phyloP scores from a whole-genome alignment of 2,329 filamentous ascomycete genomes.

The Aphanocladium album region DNA sequence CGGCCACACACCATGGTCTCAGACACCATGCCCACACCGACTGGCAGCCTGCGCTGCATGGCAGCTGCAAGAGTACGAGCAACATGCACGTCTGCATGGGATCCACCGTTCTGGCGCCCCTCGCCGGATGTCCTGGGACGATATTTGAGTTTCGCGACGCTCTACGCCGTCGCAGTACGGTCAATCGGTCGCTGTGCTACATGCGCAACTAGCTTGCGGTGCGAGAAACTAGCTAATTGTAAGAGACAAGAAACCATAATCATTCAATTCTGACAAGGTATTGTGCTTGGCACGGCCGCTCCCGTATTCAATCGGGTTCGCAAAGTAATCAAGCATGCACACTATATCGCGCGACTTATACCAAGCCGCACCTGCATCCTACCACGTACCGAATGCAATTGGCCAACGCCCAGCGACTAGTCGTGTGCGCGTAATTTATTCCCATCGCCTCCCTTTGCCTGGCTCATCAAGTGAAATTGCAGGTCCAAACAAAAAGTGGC shows the following conservation, averaged over 20 bases:
- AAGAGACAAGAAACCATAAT: too few relatives aligned
- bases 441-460: neutral
- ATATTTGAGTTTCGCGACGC: too few relatives aligned
- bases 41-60: slow-evolving; percentile 2
- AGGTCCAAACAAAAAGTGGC: neutral
- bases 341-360: neutral
- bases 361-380: neutral
- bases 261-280: too few relatives aligned
- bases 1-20: too few relatives aligned
- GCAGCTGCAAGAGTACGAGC: slow-evolving; percentile 5
- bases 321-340: too few relatives aligned
- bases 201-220: too few relatives aligned
- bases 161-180: too few relatives aligned
- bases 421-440: neutral
- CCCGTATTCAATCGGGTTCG: too few relatives aligned
- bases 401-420: neutral
- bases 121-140: too few relatives aligned
- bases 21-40: slow-evolving; percentile 10
- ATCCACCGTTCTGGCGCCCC: neutral
- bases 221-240: too few relatives aligned
- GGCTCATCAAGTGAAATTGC: neutral
- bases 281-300: too few relatives aligned
- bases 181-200: too few relatives aligned
- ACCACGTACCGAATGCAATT: neutral
- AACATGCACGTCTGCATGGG: slow-evolving; percentile 9